Conservation (phyloP, 2,329 filamentous ascomycete species). For the Neoscytalidium dimidiatum region DNA sequence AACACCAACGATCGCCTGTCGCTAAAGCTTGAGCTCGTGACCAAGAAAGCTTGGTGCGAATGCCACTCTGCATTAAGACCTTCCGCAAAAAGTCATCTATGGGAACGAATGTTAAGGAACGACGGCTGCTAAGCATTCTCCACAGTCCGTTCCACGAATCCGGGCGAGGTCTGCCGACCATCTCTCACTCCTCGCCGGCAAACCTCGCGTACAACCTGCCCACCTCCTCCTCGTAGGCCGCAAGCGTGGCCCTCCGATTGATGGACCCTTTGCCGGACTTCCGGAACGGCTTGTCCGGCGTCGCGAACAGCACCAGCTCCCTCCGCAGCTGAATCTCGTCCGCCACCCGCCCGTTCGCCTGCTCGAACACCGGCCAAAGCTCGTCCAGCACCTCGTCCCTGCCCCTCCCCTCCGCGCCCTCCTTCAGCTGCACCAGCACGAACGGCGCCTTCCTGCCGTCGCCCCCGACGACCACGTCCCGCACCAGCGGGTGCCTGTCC, state of each 20-base stretch:
- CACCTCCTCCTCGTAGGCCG: slow-evolving; percentile 28
- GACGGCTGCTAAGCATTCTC: no score
- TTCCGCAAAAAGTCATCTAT: not conserved
- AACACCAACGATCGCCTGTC: not conserved
- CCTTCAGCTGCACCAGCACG: slow-evolving; percentile 25
- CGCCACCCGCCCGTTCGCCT: not conserved
- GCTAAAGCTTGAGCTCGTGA: not conserved
- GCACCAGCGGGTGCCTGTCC: no score
- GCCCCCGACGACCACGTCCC: slow-evolving; percentile 14
- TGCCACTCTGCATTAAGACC: not conserved
- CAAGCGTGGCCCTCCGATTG: slow-evolving; percentile 18
- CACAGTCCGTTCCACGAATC: no score
- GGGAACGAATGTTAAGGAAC: no score
- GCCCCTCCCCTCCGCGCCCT: not conserved
- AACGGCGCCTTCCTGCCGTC: slow-evolving; percentile 20
- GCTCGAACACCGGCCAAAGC: not conserved
- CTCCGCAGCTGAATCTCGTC: slow-evolving; percentile 17
- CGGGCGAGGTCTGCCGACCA: no score
- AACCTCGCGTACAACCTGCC: slow-evolving; percentile 45
- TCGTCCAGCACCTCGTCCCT: slow-evolving; percentile 5
- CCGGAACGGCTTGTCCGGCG: slow-evolving; percentile 13
- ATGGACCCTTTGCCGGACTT: slow-evolving; percentile 29
- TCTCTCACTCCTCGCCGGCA: no score
- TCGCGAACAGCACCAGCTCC: slow-evolving; percentile 17
- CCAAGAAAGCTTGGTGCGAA: slow-evolving; percentile 10